Evolutionary conservation across 441 rosid genomes (phyloP).

Genomic region (Populus hybrid): DNA sequence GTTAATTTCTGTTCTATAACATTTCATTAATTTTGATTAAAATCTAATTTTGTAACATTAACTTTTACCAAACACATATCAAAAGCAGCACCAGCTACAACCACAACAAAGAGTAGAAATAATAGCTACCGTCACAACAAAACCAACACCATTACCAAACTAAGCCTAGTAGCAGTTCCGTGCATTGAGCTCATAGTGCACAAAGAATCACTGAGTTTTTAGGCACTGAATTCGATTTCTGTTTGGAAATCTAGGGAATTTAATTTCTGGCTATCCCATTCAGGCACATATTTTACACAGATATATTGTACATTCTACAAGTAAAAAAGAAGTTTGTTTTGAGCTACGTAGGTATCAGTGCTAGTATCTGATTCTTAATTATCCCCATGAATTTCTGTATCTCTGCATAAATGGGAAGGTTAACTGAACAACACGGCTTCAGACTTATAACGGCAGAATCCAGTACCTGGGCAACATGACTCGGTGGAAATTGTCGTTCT

Average conservation of each 20-base stretch:
- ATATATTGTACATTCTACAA: background rate
- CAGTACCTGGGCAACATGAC: conserved; percentile 83
- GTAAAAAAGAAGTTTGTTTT: background rate
- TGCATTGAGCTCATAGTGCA: background rate
- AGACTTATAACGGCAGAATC: conserved; percentile 75
- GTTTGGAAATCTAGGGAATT: background rate
- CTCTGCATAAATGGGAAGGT: conserved; percentile 79
- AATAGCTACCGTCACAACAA: background rate
- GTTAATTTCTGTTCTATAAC: background rate
- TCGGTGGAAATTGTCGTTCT: conserved; percentile 86
- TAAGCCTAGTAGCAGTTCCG: background rate
- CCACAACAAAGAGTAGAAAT: background rate
- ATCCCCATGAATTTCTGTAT: conserved; percentile 95
- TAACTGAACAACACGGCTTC: conserved; percentile 80
- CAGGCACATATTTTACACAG: background rate
- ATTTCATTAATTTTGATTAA: background rate
- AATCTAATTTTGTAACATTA: background rate
- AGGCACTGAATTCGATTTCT: background rate
- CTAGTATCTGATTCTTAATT: conserved; percentile 86
- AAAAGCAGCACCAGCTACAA: background rate
- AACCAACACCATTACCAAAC: background rate
- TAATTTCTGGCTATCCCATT: too few species aligned
- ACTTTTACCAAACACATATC: background rate
- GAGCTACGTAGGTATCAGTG: conserved; percentile 69
- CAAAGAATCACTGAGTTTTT: background rate